Evolutionary conservation across 352 stramenopile genomes (phyloP).

Genomic region (Globisporangium cylindrosporum): DNA sequence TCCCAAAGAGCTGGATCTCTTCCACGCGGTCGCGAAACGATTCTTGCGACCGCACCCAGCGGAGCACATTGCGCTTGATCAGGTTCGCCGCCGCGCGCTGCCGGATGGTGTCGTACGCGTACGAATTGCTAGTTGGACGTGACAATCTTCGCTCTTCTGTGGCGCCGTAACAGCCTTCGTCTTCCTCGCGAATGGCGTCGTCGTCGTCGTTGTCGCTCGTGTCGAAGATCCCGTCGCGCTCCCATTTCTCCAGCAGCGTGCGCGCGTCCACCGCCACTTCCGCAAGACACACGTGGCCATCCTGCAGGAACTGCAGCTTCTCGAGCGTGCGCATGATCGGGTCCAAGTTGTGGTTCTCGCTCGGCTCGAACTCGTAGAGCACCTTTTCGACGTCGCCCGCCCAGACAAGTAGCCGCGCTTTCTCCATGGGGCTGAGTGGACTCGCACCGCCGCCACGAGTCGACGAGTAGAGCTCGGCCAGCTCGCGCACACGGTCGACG

Average conservation of each 20-base stretch:
- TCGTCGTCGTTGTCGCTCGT: slow-evolving; percentile 22
- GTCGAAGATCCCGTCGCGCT: slow-evolving; percentile 53
- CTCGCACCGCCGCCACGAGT: neutral
- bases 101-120: slow-evolving; percentile 54
- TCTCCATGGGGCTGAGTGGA: slow-evolving; percentile 48
- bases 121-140: slow-evolving; percentile 27
- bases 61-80: slow-evolving; percentile 60
- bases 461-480: slow-evolving; percentile 25
- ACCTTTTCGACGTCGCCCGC: slow-evolving; percentile 33
- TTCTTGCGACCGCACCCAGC: slow-evolving; percentile 46
- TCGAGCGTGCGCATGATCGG: slow-evolving; percentile 48
- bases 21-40: slow-evolving; percentile 55
- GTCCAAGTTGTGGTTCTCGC: slow-evolving; percentile 39
- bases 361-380: slow-evolving; percentile 44
- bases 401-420: slow-evolving; percentile 44
- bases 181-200: slow-evolving; percentile 20
- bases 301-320: slow-evolving; percentile 53
- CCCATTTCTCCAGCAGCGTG: slow-evolving; percentile 50
- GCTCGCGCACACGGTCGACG: slow-evolving; percentile 35
- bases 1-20: slow-evolving; percentile 61
- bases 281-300: slow-evolving; percentile 51
- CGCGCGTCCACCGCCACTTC: slow-evolving; percentile 50
- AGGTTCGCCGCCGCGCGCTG: slow-evolving; percentile 52
- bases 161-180: slow-evolving; percentile 15
- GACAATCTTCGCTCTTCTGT: neutral